Evolutionary conservation across 192 early-diverging fungal species (phyloP), one percentile per base, ranked within the genome.

Genomic region (Pilobolus umbonatus): DNA sequence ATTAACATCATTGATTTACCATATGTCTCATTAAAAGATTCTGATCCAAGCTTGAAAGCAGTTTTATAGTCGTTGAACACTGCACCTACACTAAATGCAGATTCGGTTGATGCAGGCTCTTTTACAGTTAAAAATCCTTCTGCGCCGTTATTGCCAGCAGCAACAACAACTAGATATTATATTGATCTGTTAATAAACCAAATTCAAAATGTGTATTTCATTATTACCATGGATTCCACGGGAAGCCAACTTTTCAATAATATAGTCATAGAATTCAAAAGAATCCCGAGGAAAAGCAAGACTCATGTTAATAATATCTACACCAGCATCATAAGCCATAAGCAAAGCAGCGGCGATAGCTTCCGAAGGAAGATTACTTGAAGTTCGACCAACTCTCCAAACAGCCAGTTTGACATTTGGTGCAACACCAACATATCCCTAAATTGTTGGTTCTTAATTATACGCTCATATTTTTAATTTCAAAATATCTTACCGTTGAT

Each of bases 361-460:
- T 49, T 90, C 88, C 22, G 82, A 77, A 46, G 72, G 71, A 0
- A 81, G 75, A 31, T 76, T 77, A 46, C 83, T 82, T 55, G 76
- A 72, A 67, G 91, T 93, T 8, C 89, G 87, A 68, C 89, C 87
- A 19, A 93, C 77, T 51, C 92, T 80, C 77, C 89, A 96, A 5
- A 79, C 77, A 5, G 86, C 87, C 26, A 94, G 63, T 4, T 75
- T 89, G 29, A 83, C 79, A 19, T 68, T 65, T 14, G 82, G 87
- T 0, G 80, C 85, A 22, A 87, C 80, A 11, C 87, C 87, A 0
- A 69, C 65, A 25, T 81, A 80, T 21, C 57, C 57, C 67, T 61
- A 39, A 12, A 14, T 21, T 2, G 26, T 12, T 10, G 28, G 12
- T 11, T 34, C 15, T 14, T 48, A 17, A 22, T 21, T 29, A 31